phyloP scores from a whole-genome alignment of 306 rosid genomes.

The Dicorynia guianensis region DNA sequence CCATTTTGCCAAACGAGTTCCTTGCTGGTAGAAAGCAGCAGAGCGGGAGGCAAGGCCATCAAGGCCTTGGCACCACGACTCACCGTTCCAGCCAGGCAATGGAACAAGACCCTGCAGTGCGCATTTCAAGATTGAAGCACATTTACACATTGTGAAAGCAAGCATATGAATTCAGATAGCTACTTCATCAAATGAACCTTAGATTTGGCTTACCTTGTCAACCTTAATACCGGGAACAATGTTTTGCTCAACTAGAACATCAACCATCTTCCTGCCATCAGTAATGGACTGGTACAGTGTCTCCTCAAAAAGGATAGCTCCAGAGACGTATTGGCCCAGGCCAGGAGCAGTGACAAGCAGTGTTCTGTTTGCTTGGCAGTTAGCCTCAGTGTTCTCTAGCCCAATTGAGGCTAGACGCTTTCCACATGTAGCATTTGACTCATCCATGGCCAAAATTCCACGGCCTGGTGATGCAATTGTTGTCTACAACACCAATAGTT shows the following conservation, averaged over 20 bases:
- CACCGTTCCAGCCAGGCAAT: slow-evolving; percentile 76
- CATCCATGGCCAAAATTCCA: slow-evolving; percentile 95
- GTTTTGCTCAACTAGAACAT: slow-evolving; percentile 66
- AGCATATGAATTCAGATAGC: neutral
- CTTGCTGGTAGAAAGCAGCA: slow-evolving; percentile 92
- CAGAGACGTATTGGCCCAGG: slow-evolving; percentile 80
- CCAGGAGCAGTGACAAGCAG: slow-evolving; percentile 70
- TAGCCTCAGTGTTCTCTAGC: slow-evolving; percentile 87
- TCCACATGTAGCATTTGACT: slow-evolving; percentile 90
- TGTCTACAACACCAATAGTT: slow-evolving; percentile 51
- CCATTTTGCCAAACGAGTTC: slow-evolving; percentile 92
- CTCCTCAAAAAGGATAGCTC: slow-evolving; percentile 90
- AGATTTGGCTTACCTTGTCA: slow-evolving; percentile 63
- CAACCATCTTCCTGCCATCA: slow-evolving; percentile 83
- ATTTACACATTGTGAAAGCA: too few species aligned
- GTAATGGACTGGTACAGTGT: slow-evolving; percentile 85
- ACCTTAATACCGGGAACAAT: slow-evolving; percentile 88
- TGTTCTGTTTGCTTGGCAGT: slow-evolving; percentile 85
- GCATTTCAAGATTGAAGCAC: slow-evolving; percentile 52
- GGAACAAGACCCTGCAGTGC: slow-evolving; percentile 72
- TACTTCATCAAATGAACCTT: neutral
- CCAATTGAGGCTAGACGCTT: slow-evolving; percentile 91
- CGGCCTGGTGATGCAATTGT: slow-evolving; percentile 88
- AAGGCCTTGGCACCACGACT: slow-evolving; percentile 98
- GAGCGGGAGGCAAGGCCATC: slow-evolving; percentile 93